Percentiles rank a stretch among this genome's conserved stretches.
These are phyloP conservation scores for Claviceps citrina DNA, from an alignment of 2,329 filamentous ascomycete species.

Conservation along the genomic window DNA sequence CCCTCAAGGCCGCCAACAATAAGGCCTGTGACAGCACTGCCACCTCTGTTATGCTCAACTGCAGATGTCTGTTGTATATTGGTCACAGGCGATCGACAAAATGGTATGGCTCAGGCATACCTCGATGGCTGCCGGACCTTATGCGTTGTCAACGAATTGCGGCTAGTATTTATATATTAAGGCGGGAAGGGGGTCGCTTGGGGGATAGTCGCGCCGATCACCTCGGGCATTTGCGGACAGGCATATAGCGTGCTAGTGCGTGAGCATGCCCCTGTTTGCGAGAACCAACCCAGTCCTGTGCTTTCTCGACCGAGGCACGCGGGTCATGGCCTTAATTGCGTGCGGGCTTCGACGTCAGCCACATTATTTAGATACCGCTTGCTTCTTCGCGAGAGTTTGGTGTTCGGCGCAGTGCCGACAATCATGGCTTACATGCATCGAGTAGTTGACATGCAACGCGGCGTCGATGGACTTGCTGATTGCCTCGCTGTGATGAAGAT, in stretches of 20 bases:
- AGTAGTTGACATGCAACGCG: constrained; percentile 43
- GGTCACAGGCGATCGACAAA: too few species aligned
- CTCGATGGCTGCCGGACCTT: constrained; percentile 13
- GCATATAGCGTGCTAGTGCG: constrained; percentile 47
- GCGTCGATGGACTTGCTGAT: constrained; percentile 43
- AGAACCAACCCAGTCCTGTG: constrained; percentile 40
- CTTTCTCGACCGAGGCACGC: constrained; percentile 31
- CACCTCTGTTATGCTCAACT: constrained; percentile 15
- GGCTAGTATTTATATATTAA: constrained; percentile 7
- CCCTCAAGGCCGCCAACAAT: constrained; percentile 11
- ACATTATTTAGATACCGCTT: too few species aligned
- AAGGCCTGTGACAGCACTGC: constrained; percentile 8
- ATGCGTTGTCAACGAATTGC: constrained; percentile 7
- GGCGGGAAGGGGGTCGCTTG: constrained; percentile 7
- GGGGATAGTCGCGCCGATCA: constrained; percentile 7
- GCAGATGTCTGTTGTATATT: constrained; percentile 16
- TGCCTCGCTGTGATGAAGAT: constrained; percentile 41
- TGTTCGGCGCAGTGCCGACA: too few species aligned
- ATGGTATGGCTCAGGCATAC: too few species aligned
- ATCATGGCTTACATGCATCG: constrained; percentile 42
- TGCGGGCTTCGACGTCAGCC: constrained; percentile 1
- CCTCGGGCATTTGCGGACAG: constrained; percentile 31
- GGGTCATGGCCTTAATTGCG: constrained; percentile 37
- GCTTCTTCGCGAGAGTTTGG: too few species aligned
- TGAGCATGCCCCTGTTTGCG: constrained; percentile 50